Evolutionary conservation across 257 asterid species (phyloP).

Genomic region (Sherardia arvensis): DNA sequence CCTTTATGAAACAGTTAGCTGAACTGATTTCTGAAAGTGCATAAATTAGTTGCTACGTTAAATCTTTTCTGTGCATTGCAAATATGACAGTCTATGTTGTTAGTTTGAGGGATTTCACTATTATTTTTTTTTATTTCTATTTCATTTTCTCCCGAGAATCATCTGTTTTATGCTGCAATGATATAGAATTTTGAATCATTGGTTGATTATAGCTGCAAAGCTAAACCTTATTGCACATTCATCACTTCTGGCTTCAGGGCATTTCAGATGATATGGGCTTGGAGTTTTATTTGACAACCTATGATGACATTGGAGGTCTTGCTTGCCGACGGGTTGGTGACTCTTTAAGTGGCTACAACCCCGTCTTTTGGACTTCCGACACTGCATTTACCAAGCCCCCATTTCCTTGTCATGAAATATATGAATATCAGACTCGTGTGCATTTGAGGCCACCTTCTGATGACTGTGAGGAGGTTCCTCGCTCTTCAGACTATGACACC

Average conservation of each 20-base stretch:
- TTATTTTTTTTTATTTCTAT: too few species aligned
- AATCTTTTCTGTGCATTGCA: not conserved
- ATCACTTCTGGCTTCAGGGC: constrained; percentile 43
- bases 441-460: constrained; percentile 50
- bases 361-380: constrained; percentile 72
- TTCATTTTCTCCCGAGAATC: not conserved
- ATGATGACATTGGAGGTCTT: constrained; percentile 79
- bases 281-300: constrained; percentile 69
- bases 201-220: not conserved
- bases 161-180: not conserved
- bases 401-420: constrained; percentile 52
- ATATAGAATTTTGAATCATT: not conserved
- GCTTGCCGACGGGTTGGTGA: constrained; percentile 79
- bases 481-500: constrained; percentile 21
- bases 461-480: constrained; percentile 17
- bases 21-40: not conserved
- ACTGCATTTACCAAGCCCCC: constrained; percentile 47
- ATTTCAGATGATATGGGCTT: constrained; percentile 57
- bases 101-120: not conserved
- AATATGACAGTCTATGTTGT: not conserved
- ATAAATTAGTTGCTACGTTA: not conserved
- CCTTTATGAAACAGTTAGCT: not conserved
- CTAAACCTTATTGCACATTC: constrained; percentile 2
- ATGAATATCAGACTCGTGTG: constrained; percentile 41
- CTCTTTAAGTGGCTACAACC: constrained; percentile 37